A percentile compares a stretch with the other conserved stretches of the same genome.
phyloP scores from a whole-genome alignment of 1,139 yeast species.

The Candida labiduridarum region DNA sequence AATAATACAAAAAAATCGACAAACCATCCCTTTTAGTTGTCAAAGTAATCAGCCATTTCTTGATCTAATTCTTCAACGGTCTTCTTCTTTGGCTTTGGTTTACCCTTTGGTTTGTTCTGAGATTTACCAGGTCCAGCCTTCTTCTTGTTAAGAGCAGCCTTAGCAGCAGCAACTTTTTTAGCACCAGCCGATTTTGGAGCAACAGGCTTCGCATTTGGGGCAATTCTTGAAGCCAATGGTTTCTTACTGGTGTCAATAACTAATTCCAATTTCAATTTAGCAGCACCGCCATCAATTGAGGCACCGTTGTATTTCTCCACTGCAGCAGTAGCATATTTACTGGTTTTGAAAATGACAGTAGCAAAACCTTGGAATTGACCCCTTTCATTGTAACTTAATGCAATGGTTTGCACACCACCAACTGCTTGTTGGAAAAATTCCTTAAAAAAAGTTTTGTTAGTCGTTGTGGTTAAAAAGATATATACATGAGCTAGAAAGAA shows the following conservation, averaged over 20 bases:
- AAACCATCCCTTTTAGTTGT: conserved; percentile 8
- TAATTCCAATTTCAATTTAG: conserved; percentile 79
- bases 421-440: conserved; percentile 87
- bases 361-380: conserved; percentile 95
- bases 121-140: conserved; percentile 25
- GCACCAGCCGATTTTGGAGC: conserved; percentile 23
- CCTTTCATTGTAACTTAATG: conserved; percentile 78
- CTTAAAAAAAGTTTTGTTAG: conserved; percentile 44
- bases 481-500: conserved; percentile 1
- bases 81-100: conserved; percentile 58
- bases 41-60: conserved; percentile 89
- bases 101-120: conserved; percentile 27
- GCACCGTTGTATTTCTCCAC: conserved; percentile 88
- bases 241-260: conserved; percentile 82
- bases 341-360: conserved; percentile 72
- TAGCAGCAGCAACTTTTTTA: conserved; percentile 31
- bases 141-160: conserved; percentile 23
- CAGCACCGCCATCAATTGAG: conserved; percentile 86
- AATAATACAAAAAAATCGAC: conserved; percentile 1
- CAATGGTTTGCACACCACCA: conserved; percentile 78
- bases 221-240: conserved; percentile 74
- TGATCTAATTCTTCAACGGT: conserved; percentile 89
- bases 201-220: conserved; percentile 25
- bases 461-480: conserved; percentile 9
- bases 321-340: conserved; percentile 70